Evolutionary conservation across 805 yeast genomes (phyloP), one percentile per base, ranked within the genome.

Genomic region (Candida sanyiensis): DNA sequence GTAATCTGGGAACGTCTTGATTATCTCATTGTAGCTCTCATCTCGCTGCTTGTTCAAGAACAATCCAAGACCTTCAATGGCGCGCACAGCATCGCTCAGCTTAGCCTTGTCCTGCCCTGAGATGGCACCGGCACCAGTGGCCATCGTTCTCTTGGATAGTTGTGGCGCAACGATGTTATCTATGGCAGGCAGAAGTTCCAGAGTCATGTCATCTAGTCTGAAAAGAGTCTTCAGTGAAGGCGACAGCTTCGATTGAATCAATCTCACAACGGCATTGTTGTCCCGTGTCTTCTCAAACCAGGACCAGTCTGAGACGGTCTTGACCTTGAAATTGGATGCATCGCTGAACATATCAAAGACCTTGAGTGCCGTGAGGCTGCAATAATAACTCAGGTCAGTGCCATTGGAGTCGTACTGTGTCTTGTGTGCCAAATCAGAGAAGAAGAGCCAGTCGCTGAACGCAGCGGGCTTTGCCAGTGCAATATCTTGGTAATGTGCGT

Each of bases 371-470:
- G 79, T 74, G 16, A 72, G 62, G 0, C 80, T 61, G 5, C 72
- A 65, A 51, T 85, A 88, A 17, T 72, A 63, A 19, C 68, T 61
- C 35, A 78, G 50, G 17, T 72, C 76, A 15, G 19, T 25, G 3
- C 68, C 67, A 42, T 67, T 66, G 37, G 69, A 72, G 38, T 62
- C 62, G 25, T 54, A 68, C 34, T 64, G 64, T 1, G 66, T 62
- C 30, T 61, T 61, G 10, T 59, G 58, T 55, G 81, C 58, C n/a
- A 61, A 34, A 55, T 89, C 97, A 45, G 79, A 73, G 54, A 83
- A 84, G 47, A 61, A 72, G 21, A 84, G 54, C 95, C 95, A 89
- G 45, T 85, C 93, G 29, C 83, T 72, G 7, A 87, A 62, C 19
- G 58, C 63, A 11, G 73, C 58, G 0, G 94, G 83, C 47, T 80